Conservation (phyloP, 2,329 filamentous ascomycete species). For the Geosmithia flava region DNA sequence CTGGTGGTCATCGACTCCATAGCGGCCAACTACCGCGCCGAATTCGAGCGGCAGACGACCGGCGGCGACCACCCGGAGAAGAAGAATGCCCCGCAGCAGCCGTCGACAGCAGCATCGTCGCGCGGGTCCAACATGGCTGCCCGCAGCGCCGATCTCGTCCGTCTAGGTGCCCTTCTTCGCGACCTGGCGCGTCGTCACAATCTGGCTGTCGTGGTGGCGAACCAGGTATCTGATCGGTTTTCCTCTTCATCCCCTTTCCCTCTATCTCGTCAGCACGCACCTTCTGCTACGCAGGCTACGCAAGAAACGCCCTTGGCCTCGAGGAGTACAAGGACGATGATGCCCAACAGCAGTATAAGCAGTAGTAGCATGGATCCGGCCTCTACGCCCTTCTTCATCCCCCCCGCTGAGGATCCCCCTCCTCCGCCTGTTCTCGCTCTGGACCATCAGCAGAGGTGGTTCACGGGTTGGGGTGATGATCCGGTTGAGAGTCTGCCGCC, state of each 20-base stretch:
- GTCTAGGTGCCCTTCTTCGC: conserved; percentile 63
- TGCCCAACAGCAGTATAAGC: neutral
- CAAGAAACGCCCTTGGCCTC: conserved; percentile 40
- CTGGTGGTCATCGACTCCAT: conserved; percentile 84
- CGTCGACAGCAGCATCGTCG: no score
- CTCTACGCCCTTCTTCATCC: conserved; percentile 10
- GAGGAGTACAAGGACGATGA: conserved; percentile 14
- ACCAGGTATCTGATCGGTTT: conserved; percentile 91
- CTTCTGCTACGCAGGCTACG: conserved; percentile 1
- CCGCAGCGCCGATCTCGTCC: conserved; percentile 64
- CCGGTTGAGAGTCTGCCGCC: conserved; percentile 30
- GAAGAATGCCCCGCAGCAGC: no score
- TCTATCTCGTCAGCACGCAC: neutral
- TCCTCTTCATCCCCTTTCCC: conserved; percentile 6
- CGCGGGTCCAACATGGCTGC: conserved; percentile 53
- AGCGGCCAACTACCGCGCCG: conserved; percentile 88
- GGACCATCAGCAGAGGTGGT: conserved; percentile 87
- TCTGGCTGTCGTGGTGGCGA: conserved; percentile 81
- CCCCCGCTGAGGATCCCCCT: conserved; percentile 13
- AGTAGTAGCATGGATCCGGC: neutral
- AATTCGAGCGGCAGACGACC: conserved; percentile 54
- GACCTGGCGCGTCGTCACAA: conserved; percentile 61
- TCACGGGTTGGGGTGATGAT: conserved; percentile 87
- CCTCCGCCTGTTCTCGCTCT: conserved; percentile 50
- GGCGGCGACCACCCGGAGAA: no score